Evolutionary conservation across 257 asterid genomes (phyloP), one percentile per base, ranked within the genome.

Genomic region (Cordia subcordata): DNA sequence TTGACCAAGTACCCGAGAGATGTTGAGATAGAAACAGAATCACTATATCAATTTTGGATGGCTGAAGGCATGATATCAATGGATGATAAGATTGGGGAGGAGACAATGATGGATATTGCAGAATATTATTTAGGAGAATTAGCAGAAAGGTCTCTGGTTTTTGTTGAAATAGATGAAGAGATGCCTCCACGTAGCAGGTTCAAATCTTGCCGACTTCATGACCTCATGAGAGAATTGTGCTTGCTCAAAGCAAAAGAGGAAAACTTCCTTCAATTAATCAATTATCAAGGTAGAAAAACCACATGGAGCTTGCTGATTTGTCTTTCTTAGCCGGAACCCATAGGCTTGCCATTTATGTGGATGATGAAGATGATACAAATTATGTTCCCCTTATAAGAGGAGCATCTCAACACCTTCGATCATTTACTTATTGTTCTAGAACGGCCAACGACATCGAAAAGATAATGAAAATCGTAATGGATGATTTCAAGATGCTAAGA

Each of bases 21-120:
- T 42, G 15, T 13, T 21, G 63, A 58, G 1, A 57, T 57, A 18
- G 62, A 58, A 19, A 9, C 35, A 18, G 50, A 57, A 1, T 0
- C 9, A 10, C 37, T 57, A 32, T 57, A 38, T 10, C 61, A 57
- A 15, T 0, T 37, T 10, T 57, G 61, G 50, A 38, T 37, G 49
- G 61, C 61, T 57, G 61, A 57, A 18, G 61, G 61, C 6, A 10
- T 57, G 20, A 23, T 38, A 16, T 57, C 27, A 4, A 6, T 4
- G 6, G 47, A 57, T 11, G 35, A 57, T 33, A 32, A 16, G 5
- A n/a, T 57, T 17, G 61, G 49, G 8, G 33, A 37, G 0, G 63
- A 58, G 21, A 17, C 63, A 13, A 11, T 58, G 63, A 58, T 58
- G 53, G 53, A 58, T 42, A 53, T 58, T 4, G 63, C 63, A 13